phyloP scores from a whole-genome alignment of 2,329 filamentous ascomycete genomes.

The Fusarium xyrophilum region DNA sequence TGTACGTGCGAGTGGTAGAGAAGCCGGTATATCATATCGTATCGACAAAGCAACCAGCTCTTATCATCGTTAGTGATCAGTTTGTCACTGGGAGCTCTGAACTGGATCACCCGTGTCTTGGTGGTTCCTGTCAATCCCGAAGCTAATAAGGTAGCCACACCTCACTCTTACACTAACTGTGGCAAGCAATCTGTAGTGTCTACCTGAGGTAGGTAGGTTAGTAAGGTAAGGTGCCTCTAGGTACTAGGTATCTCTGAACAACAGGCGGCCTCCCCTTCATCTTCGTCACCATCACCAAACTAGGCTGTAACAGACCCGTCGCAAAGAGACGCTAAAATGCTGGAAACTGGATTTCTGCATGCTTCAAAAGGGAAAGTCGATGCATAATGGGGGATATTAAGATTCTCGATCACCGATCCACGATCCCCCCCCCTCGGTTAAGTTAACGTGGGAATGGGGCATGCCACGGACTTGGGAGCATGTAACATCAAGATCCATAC shows the following conservation, averaged over 20 bases:
- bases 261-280: conserved; percentile 19
- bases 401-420: conserved; percentile 7
- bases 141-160: conserved; percentile 16
- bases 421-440: conserved; percentile 15
- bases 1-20: background rate
- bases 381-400: background rate
- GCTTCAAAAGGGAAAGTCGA: conserved; percentile 3
- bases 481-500: conserved; percentile 31
- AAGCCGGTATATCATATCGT: background rate
- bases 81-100: conserved; percentile 20
- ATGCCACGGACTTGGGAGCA: background rate
- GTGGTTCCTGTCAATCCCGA: background rate
- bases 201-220: background rate
- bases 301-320: conserved; percentile 12
- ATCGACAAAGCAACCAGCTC: background rate
- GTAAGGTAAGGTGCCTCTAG: too few relatives aligned
- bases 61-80: background rate
- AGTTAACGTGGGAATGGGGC: conserved; percentile 10
- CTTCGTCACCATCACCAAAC: conserved; percentile 17
- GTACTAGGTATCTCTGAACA: background rate
- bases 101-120: conserved; percentile 7
- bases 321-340: conserved; percentile 25
- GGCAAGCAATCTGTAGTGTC: conserved; percentile 4
- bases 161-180: conserved; percentile 24
- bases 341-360: conserved; percentile 20